Evolutionary conservation across 768 basidiomycete genomes (phyloP).

Genomic region (Naganishia kalamii): DNA sequence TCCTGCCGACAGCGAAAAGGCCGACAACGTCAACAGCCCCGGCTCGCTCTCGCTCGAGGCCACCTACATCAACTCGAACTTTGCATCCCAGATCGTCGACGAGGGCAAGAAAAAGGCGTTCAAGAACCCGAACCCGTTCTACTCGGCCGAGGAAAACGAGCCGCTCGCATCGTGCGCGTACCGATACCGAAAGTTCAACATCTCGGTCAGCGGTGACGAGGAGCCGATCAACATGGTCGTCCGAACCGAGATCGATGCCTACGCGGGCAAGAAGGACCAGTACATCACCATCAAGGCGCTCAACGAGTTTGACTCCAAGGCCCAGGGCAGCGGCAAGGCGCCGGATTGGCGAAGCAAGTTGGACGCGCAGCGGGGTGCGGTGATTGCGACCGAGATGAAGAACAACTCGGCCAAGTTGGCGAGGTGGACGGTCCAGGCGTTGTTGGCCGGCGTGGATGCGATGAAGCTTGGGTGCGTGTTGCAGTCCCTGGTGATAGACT

Average conservation of each 20-base stretch:
- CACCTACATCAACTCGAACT: slow-evolving; percentile 98
- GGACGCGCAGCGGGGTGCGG: slow-evolving; percentile 91
- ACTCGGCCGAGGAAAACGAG: slow-evolving; percentile 75
- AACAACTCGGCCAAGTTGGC: slow-evolving; percentile 98
- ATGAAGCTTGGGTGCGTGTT: slow-evolving; percentile 86
- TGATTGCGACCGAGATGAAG: slow-evolving; percentile 99
- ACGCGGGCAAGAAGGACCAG: slow-evolving; percentile 56
- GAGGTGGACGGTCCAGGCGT: slow-evolving; percentile 92
- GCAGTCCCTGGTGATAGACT: background rate
- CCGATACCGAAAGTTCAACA: slow-evolving; percentile 89
- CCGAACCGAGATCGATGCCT: slow-evolving; percentile 94
- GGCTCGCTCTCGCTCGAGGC: slow-evolving; percentile 92
- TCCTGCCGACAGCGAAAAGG: slow-evolving; percentile 55
- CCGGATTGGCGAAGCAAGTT: slow-evolving; percentile 99
- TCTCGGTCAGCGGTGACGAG: slow-evolving; percentile 83
- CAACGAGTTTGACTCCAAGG: slow-evolving; percentile 91
- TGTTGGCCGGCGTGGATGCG: slow-evolving; percentile 87
- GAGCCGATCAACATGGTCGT: slow-evolving; percentile 69
- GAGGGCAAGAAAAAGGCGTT: slow-evolving; percentile 69
- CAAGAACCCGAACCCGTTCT: slow-evolving; percentile 88
- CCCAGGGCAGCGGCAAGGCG: slow-evolving; percentile 84
- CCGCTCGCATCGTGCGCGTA: slow-evolving; percentile 94
- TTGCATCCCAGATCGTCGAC: slow-evolving; percentile 87
- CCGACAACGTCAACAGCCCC: slow-evolving; percentile 82
- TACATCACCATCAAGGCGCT: slow-evolving; percentile 86